A percentile compares a stretch with the other conserved stretches of the same genome.
phyloP scores from a whole-genome alignment of 345 rosid genomes.

The Rubroshorea leprosula region DNA sequence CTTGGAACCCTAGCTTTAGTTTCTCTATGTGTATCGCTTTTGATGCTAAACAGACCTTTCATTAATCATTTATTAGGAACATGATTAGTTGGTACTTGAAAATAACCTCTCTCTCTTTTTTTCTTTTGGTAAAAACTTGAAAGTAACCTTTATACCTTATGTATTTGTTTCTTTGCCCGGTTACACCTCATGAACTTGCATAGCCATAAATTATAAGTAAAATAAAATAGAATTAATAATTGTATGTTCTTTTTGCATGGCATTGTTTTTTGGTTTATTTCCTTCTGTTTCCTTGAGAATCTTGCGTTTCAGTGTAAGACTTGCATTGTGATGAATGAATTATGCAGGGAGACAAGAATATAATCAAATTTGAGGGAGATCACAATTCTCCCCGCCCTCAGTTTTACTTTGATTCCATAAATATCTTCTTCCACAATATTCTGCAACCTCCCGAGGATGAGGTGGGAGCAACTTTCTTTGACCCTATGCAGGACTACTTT shows the following conservation, averaged over 20 bases:
- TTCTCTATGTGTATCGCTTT: too few relatives aligned
- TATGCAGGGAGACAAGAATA: slow-evolving; percentile 94
- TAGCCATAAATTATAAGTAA: too few relatives aligned
- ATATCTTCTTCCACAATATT: slow-evolving; percentile 92
- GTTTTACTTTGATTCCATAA: slow-evolving; percentile 90
- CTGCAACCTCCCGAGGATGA: slow-evolving; percentile 88
- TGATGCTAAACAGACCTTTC: too few relatives aligned
- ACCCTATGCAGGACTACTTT: slow-evolving; percentile 57
- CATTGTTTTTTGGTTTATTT: slow-evolving; percentile 3
- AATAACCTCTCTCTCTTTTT: too few relatives aligned
- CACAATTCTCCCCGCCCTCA: slow-evolving; percentile 97
- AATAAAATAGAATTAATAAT: too few relatives aligned
- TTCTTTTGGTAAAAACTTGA: too few relatives aligned
- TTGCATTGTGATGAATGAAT: slow-evolving; percentile 16
- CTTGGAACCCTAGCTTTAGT: background rate
- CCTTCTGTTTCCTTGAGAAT: background rate
- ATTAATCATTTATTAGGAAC: too few relatives aligned
- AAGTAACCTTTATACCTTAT: too few relatives aligned
- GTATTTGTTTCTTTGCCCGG: too few relatives aligned
- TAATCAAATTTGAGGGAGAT: slow-evolving; percentile 96
- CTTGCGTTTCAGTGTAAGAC: slow-evolving; percentile 8
- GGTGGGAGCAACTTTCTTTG: slow-evolving; percentile 50
- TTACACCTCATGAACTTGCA: too few relatives aligned
- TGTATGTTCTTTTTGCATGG: too few relatives aligned
- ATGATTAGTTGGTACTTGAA: too few relatives aligned